These are phyloP conservation scores for Saccharomyces kudriavzevii DNA, from an alignment of 805 yeast genomes.

Conservation along the genomic window DNA sequence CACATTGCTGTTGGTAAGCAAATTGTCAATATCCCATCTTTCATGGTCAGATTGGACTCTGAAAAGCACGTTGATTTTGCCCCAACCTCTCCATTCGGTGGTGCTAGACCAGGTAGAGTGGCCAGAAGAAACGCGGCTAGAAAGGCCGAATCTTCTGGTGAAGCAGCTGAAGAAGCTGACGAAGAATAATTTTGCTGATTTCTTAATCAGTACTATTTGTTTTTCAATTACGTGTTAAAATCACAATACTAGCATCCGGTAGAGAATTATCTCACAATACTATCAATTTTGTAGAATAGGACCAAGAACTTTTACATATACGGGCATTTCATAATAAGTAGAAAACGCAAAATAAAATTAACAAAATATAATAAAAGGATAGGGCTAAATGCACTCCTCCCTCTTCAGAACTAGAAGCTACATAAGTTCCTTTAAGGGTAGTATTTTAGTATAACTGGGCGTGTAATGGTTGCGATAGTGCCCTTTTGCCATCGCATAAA, in stretches of 20 bases:
- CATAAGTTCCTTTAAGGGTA: too few species aligned
- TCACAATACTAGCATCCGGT: not conserved
- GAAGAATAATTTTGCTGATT: slow-evolving; percentile 47
- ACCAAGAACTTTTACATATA: not conserved
- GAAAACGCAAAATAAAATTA: not conserved
- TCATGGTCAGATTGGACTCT: slow-evolving; percentile 99
- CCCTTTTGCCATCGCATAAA: not conserved
- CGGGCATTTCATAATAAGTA: not conserved
- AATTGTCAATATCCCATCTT: slow-evolving; percentile 96
- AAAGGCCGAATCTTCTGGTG: slow-evolving; percentile 57
- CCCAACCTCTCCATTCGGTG: slow-evolving; percentile 99
- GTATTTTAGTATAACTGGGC: too few species aligned
- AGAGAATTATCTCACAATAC: not conserved
- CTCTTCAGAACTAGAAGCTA: too few species aligned
- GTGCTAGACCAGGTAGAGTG: slow-evolving; percentile 99
- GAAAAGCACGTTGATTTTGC: slow-evolving; percentile 99
- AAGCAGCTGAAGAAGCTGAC: slow-evolving; percentile 49
- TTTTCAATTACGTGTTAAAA: not conserved
- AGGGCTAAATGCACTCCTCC: not conserved
- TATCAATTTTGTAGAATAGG: not conserved
- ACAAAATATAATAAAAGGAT: not conserved
- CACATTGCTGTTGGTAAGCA: slow-evolving; percentile 99
- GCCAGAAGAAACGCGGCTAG: slow-evolving; percentile 80
- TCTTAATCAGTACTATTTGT: not conserved
- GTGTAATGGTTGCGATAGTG: not conserved